Percentiles rank a stretch among this genome's conserved stretches.
Conservation (phyloP, 177 flowering plant genomes). For the Vitis hybrid region DNA sequence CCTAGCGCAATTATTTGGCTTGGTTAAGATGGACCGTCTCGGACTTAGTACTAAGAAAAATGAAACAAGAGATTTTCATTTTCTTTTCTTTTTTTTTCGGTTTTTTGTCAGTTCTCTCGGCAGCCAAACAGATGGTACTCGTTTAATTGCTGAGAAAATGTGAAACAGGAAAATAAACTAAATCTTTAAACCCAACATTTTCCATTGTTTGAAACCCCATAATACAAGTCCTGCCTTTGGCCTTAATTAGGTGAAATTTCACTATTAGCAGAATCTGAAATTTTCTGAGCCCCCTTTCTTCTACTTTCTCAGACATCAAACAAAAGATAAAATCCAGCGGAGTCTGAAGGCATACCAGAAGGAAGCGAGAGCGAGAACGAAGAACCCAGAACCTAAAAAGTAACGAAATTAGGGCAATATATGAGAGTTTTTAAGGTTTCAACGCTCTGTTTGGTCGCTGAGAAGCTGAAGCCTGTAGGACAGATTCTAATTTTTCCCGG, state of each 20-base stretch:
- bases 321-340: neutral
- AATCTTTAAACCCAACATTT: too few relatives aligned
- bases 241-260: too few relatives aligned
- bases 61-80: neutral
- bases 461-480: neutral
- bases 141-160: too few relatives aligned
- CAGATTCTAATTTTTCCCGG: neutral
- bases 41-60: neutral
- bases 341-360: slow-evolving; percentile 31
- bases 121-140: neutral
- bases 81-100: neutral
- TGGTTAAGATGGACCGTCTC: neutral
- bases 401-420: neutral
- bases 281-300: too few relatives aligned
- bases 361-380: slow-evolving; percentile 26
- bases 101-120: neutral
- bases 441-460: neutral
- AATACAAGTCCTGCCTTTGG: too few relatives aligned
- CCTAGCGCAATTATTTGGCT: neutral
- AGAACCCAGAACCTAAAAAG: slow-evolving; percentile 23
- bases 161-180: too few relatives aligned
- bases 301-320: too few relatives aligned
- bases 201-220: too few relatives aligned
- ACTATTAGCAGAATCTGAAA: too few relatives aligned
- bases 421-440: neutral